Percentiles rank a stretch among this genome's conserved stretches.
These are phyloP conservation scores for Hypericum perforatum DNA, from an alignment of 345 rosid species.

Conservation along the genomic window DNA sequence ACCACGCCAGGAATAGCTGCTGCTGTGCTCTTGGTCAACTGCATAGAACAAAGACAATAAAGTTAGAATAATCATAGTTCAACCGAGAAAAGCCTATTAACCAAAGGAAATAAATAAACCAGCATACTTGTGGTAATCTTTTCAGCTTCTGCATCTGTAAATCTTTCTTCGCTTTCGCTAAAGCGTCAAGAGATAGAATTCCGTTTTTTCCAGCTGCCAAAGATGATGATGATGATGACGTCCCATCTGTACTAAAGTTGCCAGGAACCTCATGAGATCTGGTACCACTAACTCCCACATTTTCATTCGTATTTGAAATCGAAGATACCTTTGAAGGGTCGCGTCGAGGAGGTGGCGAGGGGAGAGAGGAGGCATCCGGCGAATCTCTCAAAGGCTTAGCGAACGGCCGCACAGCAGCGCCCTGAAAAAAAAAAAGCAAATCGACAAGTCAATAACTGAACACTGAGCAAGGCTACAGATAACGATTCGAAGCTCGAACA, in stretches of 20 bases:
- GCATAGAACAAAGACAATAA: too few relatives aligned
- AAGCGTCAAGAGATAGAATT: slow-evolving; percentile 71
- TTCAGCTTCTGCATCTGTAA: slow-evolving; percentile 58
- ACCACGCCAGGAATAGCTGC: slow-evolving; percentile 20
- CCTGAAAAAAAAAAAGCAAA: slow-evolving; percentile 29
- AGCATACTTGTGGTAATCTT: slow-evolving; percentile 55
- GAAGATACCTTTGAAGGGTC: slow-evolving; percentile 89
- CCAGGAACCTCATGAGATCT: slow-evolving; percentile 99
- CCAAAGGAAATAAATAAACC: neutral
- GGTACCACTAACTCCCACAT: slow-evolving; percentile 97
- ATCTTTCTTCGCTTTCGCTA: slow-evolving; percentile 84
- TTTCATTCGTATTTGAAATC: slow-evolving; percentile 89
- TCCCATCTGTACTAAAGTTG: slow-evolving; percentile 99
- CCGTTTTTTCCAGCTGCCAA: slow-evolving; percentile 69
- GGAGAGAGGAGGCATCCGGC: slow-evolving; percentile 29
- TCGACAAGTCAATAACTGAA: slow-evolving; percentile 10
- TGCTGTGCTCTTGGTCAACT: neutral
- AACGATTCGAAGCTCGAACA: slow-evolving; percentile 26
- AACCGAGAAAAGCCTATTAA: neutral
- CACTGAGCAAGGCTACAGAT: too few relatives aligned
- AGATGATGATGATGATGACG: slow-evolving; percentile 42
- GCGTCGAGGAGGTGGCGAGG: slow-evolving; percentile 35
- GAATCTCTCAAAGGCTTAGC: slow-evolving; percentile 27
- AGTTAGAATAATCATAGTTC: too few relatives aligned
- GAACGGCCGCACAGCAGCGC: slow-evolving; percentile 27